Evolutionary conservation across 805 yeast genomes (phyloP), one percentile per base, ranked within the genome.

Genomic region (Hanseniaspora occidentalis): DNA sequence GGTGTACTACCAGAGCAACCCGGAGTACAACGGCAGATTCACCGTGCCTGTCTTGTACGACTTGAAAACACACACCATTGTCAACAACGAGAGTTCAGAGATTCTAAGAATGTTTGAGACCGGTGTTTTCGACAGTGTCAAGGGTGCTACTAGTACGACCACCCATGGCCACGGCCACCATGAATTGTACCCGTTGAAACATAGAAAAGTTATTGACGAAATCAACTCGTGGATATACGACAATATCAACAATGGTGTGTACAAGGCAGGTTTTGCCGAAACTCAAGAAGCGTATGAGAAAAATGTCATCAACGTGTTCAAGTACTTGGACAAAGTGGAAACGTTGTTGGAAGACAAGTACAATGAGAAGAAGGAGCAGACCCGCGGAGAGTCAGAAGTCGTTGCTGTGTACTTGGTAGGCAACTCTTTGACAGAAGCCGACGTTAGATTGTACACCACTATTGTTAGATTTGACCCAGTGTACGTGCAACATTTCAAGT

Each of bases 11-110:
- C 77, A 77, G 58, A 83, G 83, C 7, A 68, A 84, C 40, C 79
- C 88, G 1, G 71, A 79, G 23, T 88, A 85, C 61, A 63, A 60
- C 13, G 96, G 94, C 3, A 69, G 96, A 47, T 83, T 76, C 56
- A 88, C 96, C 1, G 97, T 89, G 26, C 97, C 97, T 1, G 83
- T 88, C 2, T 67, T 89, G 50, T 89, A 95, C 92, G 97, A 89
- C 61, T 80, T 71, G 53, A 78, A 88, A 62, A 70, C 73, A 24
- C 62, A 75, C 41, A 82, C 95, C 1, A 83, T 89, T 57, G 97
- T 89, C 43, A 85, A 75, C 65, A 89, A 89, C 60, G 97, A 89
- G 61, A 79, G 94, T 45, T 70, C 89, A 25, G 96, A 88, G 55
- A 82, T 89, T 49, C 75, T 92, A 49, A 73, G 96, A 50, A 82